These are phyloP conservation scores for Schizophyllum amplum DNA, from an alignment of 1,284 basidiomycete genomes.

Conservation along the genomic window DNA sequence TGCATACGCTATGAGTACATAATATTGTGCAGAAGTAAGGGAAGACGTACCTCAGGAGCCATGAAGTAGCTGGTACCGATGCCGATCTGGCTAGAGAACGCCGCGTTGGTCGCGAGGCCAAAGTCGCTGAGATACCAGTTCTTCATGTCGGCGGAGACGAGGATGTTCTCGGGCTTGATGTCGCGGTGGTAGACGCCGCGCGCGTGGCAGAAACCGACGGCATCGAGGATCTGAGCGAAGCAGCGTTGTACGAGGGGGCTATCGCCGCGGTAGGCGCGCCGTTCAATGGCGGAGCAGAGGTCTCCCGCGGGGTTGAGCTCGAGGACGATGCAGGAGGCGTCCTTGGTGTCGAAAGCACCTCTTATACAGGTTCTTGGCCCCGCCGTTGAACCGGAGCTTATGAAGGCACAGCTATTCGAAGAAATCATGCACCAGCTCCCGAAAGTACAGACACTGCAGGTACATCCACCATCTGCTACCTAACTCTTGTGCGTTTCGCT, in stretches of 20 bases:
- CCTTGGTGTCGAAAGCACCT: slow-evolving; percentile 40
- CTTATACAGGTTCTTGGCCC: slow-evolving; percentile 26
- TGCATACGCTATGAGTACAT: slow-evolving; percentile 3
- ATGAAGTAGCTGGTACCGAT: slow-evolving; percentile 62
- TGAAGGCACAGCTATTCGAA: slow-evolving; percentile 22
- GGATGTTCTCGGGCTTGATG: slow-evolving; percentile 67
- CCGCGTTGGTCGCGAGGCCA: slow-evolving; percentile 55
- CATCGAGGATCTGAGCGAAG: slow-evolving; percentile 56
- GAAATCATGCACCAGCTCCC: slow-evolving; percentile 30
- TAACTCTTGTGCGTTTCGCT: neutral
- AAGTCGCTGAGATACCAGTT: slow-evolving; percentile 61
- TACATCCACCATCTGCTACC: slow-evolving; percentile 7
- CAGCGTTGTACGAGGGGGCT: slow-evolving; percentile 34
- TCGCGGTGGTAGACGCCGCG: slow-evolving; percentile 65
- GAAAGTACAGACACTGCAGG: slow-evolving; percentile 23
- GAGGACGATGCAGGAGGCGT: slow-evolving; percentile 34
- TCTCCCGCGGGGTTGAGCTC: slow-evolving; percentile 40
- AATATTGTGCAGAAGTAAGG: slow-evolving; percentile 5
- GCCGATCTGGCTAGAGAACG: slow-evolving; percentile 49
- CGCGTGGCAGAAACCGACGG: slow-evolving; percentile 47
- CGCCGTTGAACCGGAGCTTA: slow-evolving; percentile 16
- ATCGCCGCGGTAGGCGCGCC: slow-evolving; percentile 1
- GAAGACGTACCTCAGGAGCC: slow-evolving; percentile 32
- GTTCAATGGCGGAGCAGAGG: slow-evolving; percentile 16
- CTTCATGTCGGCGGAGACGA: slow-evolving; percentile 38